Evolutionary conservation across 805 yeast species (phyloP).

Genomic region (Cyberlindnera petersonii): DNA sequence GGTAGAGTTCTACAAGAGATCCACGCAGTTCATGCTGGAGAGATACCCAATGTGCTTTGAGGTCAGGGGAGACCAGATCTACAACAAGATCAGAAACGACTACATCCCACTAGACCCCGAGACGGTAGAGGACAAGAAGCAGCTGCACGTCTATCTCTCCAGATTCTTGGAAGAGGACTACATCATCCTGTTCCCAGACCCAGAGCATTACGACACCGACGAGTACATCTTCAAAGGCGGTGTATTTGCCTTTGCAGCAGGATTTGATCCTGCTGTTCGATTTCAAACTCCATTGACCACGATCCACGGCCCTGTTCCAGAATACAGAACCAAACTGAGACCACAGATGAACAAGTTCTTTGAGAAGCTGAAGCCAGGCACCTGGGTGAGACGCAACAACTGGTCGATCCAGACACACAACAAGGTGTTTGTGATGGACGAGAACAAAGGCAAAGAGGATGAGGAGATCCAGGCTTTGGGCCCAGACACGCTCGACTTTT

Average conservation of each 20-base stretch:
- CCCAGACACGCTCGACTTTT: conserved; percentile 32
- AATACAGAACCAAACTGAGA: conserved; percentile 51
- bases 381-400: conserved; percentile 59
- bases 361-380: conserved; percentile 46
- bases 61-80: conserved; percentile 20
- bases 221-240: conserved; percentile 60
- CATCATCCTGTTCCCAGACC: conserved; percentile 43
- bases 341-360: conserved; percentile 67
- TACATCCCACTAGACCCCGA: conserved; percentile 25
- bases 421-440: conserved; percentile 42
- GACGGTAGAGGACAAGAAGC: conserved; percentile 20
- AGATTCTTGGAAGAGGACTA: conserved; percentile 36
- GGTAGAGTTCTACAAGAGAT: conserved; percentile 24
- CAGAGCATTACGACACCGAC: conserved; percentile 36
- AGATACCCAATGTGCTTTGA: conserved; percentile 27
- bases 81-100: conserved; percentile 26
- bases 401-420: conserved; percentile 69
- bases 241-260: conserved; percentile 63
- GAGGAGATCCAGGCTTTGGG: conserved; percentile 31
- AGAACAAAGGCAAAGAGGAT: conserved; percentile 36
- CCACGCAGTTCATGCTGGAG: conserved; percentile 23
- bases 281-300: conserved; percentile 51
- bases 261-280: conserved; percentile 59
- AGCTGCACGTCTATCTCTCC: conserved; percentile 18
- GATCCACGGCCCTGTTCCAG: conserved; percentile 73